Percentiles rank a stretch among this genome's conserved stretches.
Evolutionary conservation across 768 basidiomycete genomes (phyloP).

Genomic region (Mycena filopes): DNA sequence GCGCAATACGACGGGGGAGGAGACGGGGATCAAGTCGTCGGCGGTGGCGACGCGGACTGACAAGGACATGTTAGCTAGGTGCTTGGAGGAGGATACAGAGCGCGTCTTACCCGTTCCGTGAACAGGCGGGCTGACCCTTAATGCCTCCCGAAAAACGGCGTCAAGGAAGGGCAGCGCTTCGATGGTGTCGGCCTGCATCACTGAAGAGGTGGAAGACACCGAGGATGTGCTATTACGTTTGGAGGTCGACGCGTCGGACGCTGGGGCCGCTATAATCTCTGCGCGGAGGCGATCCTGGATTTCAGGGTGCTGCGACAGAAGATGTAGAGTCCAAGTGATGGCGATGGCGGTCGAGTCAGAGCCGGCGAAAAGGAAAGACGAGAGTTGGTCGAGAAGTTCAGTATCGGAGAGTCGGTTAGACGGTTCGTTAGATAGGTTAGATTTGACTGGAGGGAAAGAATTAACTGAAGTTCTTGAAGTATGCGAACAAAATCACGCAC

Average conservation of each 20-base stretch:
- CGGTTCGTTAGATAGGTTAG: slow-evolving; percentile 61
- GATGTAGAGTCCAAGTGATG: slow-evolving; percentile 67
- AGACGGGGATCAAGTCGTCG: slow-evolving; percentile 66
- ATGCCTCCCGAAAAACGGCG: slow-evolving; percentile 64
- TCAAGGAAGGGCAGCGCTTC: slow-evolving; percentile 64
- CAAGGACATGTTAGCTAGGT: neutral
- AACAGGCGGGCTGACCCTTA: slow-evolving; percentile 66
- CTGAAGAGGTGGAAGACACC: slow-evolving; percentile 30
- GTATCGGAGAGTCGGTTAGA: slow-evolving; percentile 64
- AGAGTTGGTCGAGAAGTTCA: slow-evolving; percentile 71
- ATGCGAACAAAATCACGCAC: slow-evolving; percentile 43
- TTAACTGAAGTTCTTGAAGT: slow-evolving; percentile 1
- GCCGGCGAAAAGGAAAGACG: slow-evolving; percentile 73
- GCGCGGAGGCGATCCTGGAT: slow-evolving; percentile 66
- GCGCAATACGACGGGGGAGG: slow-evolving; percentile 52
- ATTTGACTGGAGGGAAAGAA: slow-evolving; percentile 57
- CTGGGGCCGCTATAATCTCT: slow-evolving; percentile 49
- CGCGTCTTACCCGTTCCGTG: slow-evolving; percentile 53
- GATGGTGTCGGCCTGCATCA: slow-evolving; percentile 40
- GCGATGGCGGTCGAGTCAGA: slow-evolving; percentile 69
- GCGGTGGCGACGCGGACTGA: slow-evolving; percentile 61
- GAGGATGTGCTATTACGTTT: slow-evolving; percentile 39
- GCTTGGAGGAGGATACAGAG: neutral
- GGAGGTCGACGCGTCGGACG: slow-evolving; percentile 12
- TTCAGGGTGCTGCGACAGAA: slow-evolving; percentile 63